These are phyloP conservation scores for Bryum argenteum DNA, from an alignment of 225 moss, liverwort and hornwort genomes.

Conservation along the genomic window DNA sequence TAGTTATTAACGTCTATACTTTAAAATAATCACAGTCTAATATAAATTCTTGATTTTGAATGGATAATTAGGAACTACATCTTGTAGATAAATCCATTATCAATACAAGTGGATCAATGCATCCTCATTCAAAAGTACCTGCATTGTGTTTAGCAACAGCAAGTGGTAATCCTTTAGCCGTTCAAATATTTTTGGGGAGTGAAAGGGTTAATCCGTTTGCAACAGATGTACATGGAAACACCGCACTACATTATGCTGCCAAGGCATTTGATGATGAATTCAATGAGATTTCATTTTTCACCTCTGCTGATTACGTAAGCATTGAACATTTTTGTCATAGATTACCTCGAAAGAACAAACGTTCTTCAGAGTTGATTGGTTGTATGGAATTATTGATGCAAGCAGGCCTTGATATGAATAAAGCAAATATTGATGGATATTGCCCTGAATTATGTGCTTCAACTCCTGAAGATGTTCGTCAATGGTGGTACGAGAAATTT, in stretches of 20 bases:
- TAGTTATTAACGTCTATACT: no score
- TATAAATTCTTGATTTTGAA: background rate
- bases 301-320: slow-evolving; percentile 10
- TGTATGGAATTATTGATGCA: slow-evolving; percentile 49
- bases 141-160: slow-evolving; percentile 30
- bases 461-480: slow-evolving; percentile 24
- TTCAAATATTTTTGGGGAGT: slow-evolving; percentile 32
- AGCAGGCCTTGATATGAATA: slow-evolving; percentile 37
- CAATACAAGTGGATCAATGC: background rate
- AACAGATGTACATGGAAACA: slow-evolving; percentile 29
- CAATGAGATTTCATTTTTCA: slow-evolving; percentile 24
- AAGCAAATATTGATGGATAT: slow-evolving; percentile 16
- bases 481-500: slow-evolving; percentile 53
- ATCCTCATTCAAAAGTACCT: slow-evolving; percentile 14
- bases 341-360: slow-evolving; percentile 22
- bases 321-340: slow-evolving; percentile 9
- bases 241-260: slow-evolving; percentile 35
- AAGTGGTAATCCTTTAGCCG: slow-evolving; percentile 28
- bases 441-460: background rate
- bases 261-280: slow-evolving; percentile 36
- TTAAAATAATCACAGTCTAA: no score
- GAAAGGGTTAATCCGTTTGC: slow-evolving; percentile 38
- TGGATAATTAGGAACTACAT: slow-evolving; percentile 3
- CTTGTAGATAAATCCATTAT: slow-evolving; percentile 27
- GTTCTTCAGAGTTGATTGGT: slow-evolving; percentile 20